Base-by-base conservation (phyloP, 192 early-diverging fungal species). In the Coemansia sp. region DNA sequence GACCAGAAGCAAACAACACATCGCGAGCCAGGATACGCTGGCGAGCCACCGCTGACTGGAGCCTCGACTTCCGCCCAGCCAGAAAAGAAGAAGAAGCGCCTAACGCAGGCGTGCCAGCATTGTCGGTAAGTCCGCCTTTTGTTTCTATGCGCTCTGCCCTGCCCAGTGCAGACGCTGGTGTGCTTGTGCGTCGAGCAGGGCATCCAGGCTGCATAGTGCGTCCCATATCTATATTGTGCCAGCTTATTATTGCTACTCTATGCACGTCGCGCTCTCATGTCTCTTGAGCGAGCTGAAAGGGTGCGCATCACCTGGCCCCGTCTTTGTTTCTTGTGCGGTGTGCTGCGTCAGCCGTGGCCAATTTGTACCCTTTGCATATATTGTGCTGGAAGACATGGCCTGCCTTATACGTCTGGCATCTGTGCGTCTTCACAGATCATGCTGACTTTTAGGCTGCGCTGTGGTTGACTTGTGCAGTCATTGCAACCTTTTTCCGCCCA, bases 71-170 rank as follows among this genome's bases (percentile, higher is more conserved):
- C 56, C 22, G 27, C 62, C 0, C 67, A 53, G 51, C 74, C 60
- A 17, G 60, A 68, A 50, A 74, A 72, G 38, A 81, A 81, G 49
- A 81, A 81, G 61, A 81, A 81, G 63, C 78, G 78, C 51, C 72
- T 81, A 43, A 81, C 78, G 2, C 78, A 81, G 63, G 78, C 78
- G 38, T 81, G 78, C 29, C 78, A 81, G 60, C 66, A 81, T 43
- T 81, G 78, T 69, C 75, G 78, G 78, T 81, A 75, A 60, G 71
- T 55, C 5, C 53, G 11, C 53, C 23, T 11, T 12, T 10, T 8
- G 23, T 29, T 29, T 15, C 10, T 43, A 14, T 43, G 41, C 41
- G 15, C 41, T 12, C 12, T 43, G 8, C 41, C 41, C 41, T 43
- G 41, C 41, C 41, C 41, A 15, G 41, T 43, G 41, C 12, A 43